Conservation (phyloP, 176 grass and related monocot species). For the Hyparrhenia diplandra region DNA sequence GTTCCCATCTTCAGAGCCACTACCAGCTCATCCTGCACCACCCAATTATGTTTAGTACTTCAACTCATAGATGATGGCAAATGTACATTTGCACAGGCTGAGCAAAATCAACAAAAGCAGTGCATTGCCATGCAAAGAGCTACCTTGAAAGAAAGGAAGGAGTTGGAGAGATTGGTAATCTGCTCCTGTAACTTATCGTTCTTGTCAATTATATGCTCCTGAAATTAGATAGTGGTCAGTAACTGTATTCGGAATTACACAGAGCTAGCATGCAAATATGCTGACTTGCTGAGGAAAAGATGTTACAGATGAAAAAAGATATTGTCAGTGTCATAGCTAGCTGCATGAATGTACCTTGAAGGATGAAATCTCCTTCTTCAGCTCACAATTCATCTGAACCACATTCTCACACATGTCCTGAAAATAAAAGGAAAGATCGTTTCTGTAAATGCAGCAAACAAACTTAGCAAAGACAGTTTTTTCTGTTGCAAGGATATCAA, state of each 20-base stretch:
- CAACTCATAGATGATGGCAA: not conserved
- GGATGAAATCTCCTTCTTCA: constrained; percentile 45
- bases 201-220: constrained; percentile 46
- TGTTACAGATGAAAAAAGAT: not conserved
- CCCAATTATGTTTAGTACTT: not conserved
- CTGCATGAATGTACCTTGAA: constrained; percentile 36
- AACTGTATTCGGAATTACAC: not conserved
- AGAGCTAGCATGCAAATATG: not conserved
- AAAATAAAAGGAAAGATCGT: not conserved
- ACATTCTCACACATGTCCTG: constrained; percentile 48
- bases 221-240: not conserved
- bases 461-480: not conserved
- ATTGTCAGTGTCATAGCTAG: not conserved
- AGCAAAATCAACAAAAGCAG: not conserved
- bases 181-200: constrained; percentile 54
- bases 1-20: constrained; percentile 14
- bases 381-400: constrained; percentile 30
- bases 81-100: not conserved
- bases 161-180: constrained; percentile 37
- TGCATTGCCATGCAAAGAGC: constrained; percentile 1
- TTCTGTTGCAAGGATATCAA: too few species aligned
- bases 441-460: constrained; percentile 8
- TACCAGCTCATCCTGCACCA: constrained; percentile 51
- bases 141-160: constrained; percentile 57
- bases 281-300: not conserved